phyloP scores from a whole-genome alignment of 2,329 filamentous ascomycete species.

The Beauveria varroae region DNA sequence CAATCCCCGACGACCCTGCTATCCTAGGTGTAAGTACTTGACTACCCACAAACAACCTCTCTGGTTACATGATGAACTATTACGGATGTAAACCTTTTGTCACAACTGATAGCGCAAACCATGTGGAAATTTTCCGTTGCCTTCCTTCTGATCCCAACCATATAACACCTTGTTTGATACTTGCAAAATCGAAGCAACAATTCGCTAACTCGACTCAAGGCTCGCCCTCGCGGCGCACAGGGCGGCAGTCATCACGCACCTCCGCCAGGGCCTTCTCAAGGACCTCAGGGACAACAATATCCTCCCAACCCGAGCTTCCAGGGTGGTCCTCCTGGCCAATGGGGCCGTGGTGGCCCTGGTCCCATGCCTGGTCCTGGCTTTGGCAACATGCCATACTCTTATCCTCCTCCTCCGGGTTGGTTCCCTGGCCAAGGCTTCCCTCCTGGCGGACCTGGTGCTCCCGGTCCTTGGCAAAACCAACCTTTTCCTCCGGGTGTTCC shows the following conservation, averaged over 20 bases:
- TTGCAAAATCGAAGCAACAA: not conserved
- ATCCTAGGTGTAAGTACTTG: conserved; percentile 86
- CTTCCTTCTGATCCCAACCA: conserved; percentile 84
- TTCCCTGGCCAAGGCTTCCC: conserved; percentile 73
- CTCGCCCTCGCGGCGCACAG: conserved; percentile 30
- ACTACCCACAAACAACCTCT: conserved; percentile 3
- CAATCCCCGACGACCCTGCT: conserved; percentile 87
- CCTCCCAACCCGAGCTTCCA: conserved; percentile 41
- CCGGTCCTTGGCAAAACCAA: conserved; percentile 44
- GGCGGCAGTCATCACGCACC: conserved; percentile 22
- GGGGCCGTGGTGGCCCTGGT: conserved; percentile 48
- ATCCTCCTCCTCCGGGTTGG: conserved; percentile 71
- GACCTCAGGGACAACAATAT: conserved; percentile 30
- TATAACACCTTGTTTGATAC: conserved; percentile 12
- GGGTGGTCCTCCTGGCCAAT: conserved; percentile 44
- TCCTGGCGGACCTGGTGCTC: conserved; percentile 36
- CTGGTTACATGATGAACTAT: conserved; percentile 77
- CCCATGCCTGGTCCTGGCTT: conserved; percentile 55
- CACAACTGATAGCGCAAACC: conserved; percentile 86
- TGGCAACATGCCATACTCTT: conserved; percentile 58
- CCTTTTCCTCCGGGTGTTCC: conserved; percentile 57
- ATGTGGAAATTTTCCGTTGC: conserved; percentile 99
- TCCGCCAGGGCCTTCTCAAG: conserved; percentile 21
- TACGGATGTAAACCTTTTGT: conserved; percentile 87
- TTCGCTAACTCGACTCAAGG: conserved; percentile 21